Evolutionary conservation across 371 early-diverging fungal species (phyloP).

Genomic region (Blastocladiella emersonii): DNA sequence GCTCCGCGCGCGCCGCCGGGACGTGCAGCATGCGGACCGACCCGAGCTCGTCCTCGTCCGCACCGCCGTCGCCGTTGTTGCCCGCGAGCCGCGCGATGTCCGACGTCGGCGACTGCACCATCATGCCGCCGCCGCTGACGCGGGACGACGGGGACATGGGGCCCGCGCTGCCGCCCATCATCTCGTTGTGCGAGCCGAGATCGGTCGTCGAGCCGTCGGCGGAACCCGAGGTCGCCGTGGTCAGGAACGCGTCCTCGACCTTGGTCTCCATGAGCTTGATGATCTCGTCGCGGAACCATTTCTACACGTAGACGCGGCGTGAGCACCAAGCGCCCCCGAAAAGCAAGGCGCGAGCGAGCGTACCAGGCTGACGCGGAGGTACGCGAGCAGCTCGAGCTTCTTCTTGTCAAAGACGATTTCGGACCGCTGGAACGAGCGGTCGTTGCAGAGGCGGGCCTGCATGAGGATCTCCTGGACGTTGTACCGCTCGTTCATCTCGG

Average conservation of each 20-base stretch:
- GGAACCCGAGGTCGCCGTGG: background rate
- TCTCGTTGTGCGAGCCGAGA: too few relatives aligned
- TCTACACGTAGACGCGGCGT: slow-evolving; percentile 17
- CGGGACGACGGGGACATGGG: background rate
- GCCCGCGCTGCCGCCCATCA: background rate
- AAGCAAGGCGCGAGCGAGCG: slow-evolving; percentile 17
- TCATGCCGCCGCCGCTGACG: too few relatives aligned
- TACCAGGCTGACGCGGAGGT: slow-evolving; percentile 68
- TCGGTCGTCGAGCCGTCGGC: background rate
- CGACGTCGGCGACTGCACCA: too few relatives aligned
- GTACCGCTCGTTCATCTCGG: slow-evolving; percentile 1
- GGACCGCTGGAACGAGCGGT: slow-evolving; percentile 53
- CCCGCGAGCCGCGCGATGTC: background rate
- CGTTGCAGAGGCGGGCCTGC: slow-evolving; percentile 64
- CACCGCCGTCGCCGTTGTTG: background rate
- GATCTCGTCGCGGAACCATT: slow-evolving; percentile 60
- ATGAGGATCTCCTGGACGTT: slow-evolving; percentile 48
- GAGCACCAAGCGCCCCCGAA: background rate
- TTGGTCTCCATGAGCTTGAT: slow-evolving; percentile 25
- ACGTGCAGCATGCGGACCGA: background rate
- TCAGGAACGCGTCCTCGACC: background rate
- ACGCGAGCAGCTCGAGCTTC: slow-evolving; percentile 53
- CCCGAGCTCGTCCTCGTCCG: background rate
- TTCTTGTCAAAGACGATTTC: slow-evolving; percentile 75
- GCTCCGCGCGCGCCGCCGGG: background rate